Base-by-base conservation (phyloP, 2,329 filamentous ascomycete species). In the Macrophomina pseudophaseolina region DNA sequence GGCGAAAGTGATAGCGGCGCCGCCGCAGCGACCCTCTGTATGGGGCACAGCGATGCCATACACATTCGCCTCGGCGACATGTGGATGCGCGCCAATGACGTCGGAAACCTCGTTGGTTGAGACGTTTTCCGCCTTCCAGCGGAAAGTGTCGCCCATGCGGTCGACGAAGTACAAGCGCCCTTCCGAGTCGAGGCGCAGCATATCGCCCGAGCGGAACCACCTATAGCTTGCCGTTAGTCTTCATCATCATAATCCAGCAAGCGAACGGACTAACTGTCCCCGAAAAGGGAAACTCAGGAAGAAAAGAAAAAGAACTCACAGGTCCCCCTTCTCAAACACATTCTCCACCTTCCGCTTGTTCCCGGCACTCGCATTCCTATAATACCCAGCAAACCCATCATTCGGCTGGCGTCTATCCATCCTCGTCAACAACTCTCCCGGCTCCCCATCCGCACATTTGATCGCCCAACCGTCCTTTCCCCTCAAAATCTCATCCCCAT, bases 111-210 rank as follows among this genome's bases (percentile, higher is more conserved):
- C 81, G 2, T 81, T 79, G 4, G 82, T 84, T 65, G 75, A 78
- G 1, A 84, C 82, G 69, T 84, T 84, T 68, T 84, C 82, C 8
- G 74, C 76, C 68, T 84, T 84, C 82, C 82, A 84, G 14, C 82
- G 78, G 75, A 81, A 84, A 0, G 82, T 83, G 68, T 84, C 82
- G 44, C 82, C 82, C 1, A 84, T 74, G 11, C 78, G 74, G 70
- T 84, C 82, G 70, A 84, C 72, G 74, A 84, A 84, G 73, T 76
- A 84, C 81, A 81, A 83, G 33, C 79, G 74, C 1, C 82, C 82
- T 64, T 84, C 82, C 3, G 66, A 48, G 51, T 81, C 80, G 54
- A 81, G 75, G 38, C 81, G 74, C 18, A 84, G 71, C 6, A 82
- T 81, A 69, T 84, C 82, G 18, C 82, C 82, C 16, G 80, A 82